These are phyloP conservation scores for Phytophthora tentaculata DNA, from an alignment of 352 stramenopile species.

Conservation along the genomic window DNA sequence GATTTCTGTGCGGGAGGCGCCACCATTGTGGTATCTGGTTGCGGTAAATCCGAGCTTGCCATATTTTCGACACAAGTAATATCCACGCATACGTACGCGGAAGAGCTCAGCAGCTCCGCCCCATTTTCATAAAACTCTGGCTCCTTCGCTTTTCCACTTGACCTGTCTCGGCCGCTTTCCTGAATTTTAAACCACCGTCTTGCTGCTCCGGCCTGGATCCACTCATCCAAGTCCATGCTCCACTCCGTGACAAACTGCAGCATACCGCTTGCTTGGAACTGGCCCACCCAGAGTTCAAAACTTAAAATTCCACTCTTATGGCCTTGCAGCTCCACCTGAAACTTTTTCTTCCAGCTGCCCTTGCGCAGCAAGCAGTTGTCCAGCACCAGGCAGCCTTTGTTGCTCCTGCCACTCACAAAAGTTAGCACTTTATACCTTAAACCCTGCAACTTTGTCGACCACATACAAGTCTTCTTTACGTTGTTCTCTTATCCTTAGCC, in stretches of 20 bases:
- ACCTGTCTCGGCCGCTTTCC: not conserved
- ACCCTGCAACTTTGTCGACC: not conserved
- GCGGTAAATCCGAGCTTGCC: not conserved
- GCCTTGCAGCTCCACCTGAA: constrained; percentile 7
- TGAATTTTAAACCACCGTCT: constrained; percentile 29
- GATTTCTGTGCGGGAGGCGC: not conserved
- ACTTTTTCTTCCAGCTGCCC: constrained; percentile 3
- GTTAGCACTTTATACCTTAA: not conserved
- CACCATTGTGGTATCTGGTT: not conserved
- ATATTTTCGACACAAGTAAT: constrained; percentile 3
- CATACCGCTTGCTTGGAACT: constrained; percentile 17
- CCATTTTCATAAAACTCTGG: constrained; percentile 8
- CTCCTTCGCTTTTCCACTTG: not conserved
- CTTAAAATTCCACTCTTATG: not conserved
- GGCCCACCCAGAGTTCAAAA: constrained; percentile 26
- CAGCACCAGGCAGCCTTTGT: constrained; percentile 12
- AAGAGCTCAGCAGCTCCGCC: constrained; percentile 8
- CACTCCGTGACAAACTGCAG: constrained; percentile 37
- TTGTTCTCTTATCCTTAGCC: constrained; percentile 3
- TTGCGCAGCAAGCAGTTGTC: constrained; percentile 17
- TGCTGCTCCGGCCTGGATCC: constrained; percentile 18
- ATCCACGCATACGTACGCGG: constrained; percentile 20
- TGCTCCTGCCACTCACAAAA: not conserved
- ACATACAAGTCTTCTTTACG: constrained; percentile 10
- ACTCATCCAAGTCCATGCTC: constrained; percentile 30